Percentiles rank a stretch among this genome's conserved stretches.
phyloP scores from a whole-genome alignment of 2,329 filamentous ascomycete species.

The Monilinia polystroma region DNA sequence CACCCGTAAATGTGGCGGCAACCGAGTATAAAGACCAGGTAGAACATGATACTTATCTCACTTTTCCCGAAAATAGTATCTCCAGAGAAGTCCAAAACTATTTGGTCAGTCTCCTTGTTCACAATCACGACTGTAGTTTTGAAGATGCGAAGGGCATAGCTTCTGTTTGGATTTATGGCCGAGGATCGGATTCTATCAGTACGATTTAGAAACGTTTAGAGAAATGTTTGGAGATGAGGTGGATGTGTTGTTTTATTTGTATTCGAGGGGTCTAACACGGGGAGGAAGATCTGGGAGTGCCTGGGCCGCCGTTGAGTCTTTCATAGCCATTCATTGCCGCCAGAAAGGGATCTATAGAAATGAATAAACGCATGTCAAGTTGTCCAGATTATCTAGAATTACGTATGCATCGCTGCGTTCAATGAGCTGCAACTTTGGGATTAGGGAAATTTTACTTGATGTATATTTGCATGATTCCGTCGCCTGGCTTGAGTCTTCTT shows the following conservation, averaged over 20 bases:
- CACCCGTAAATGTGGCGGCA: background rate
- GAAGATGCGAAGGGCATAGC: background rate
- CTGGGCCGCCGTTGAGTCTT: background rate
- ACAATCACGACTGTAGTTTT: background rate
- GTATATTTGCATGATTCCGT: too few relatives aligned
- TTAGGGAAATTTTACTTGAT: background rate
- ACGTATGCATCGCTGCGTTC: too few relatives aligned
- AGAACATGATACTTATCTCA: background rate
- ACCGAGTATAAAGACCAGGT: background rate
- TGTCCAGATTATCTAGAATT: too few relatives aligned
- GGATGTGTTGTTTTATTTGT: slow-evolving; percentile 9
- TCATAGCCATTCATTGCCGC: too few relatives aligned
- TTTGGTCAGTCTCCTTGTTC: background rate
- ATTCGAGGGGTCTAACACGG: background rate
- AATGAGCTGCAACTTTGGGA: background rate
- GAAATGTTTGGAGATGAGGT: slow-evolving; percentile 3
- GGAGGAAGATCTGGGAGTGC: accelerated
- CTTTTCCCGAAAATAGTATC: background rate
- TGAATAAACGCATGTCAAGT: background rate
- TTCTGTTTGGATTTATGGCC: background rate
- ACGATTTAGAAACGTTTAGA: slow-evolving; percentile 7
- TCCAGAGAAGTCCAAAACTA: background rate
- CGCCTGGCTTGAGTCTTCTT: background rate
- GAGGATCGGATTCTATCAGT: slow-evolving; percentile 15
- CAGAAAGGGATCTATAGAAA: background rate